Evolutionary conservation across 495 filamentous ascomycete genomes (phyloP).

Genomic region (Neurospora sp.): DNA sequence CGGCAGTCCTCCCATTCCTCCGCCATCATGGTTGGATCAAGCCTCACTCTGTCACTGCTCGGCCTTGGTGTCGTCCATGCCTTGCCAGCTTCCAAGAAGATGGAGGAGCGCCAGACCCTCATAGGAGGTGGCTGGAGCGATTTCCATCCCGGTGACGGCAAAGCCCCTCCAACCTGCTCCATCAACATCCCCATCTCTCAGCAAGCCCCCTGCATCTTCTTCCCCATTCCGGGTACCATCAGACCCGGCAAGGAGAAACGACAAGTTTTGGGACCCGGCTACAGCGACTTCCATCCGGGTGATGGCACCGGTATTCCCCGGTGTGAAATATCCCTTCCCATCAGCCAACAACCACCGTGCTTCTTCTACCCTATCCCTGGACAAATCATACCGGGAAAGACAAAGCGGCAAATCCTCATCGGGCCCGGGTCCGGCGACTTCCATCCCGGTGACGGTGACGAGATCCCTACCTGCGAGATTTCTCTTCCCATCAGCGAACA

Average conservation of each 20-base stretch:
- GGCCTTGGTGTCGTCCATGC: constrained; percentile 22
- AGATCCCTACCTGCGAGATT: constrained; percentile 6
- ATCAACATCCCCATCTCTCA: neutral
- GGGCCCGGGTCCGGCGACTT: constrained; percentile 8
- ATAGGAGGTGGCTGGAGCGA: constrained; percentile 7
- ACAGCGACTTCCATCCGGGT: constrained; percentile 11
- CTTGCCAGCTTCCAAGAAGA: constrained; percentile 11
- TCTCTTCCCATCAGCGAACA: constrained; percentile 8
- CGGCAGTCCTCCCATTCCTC: neutral
- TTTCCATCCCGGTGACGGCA: constrained; percentile 2
- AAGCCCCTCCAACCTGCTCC: neutral
- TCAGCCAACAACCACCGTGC: neutral
- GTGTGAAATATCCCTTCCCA: neutral
- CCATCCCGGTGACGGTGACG: constrained; percentile 6
- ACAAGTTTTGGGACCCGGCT: constrained; percentile 11
- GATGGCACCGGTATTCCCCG: neutral
- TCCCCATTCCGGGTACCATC: constrained; percentile 13
- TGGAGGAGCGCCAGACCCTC: constrained; percentile 11
- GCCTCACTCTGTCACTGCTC: constrained; percentile 20
- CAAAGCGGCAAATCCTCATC: constrained; percentile 13
- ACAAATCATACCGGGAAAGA: constrained; percentile 3
- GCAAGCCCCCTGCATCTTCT: constrained; percentile 10
- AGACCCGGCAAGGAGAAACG: constrained; percentile 11
- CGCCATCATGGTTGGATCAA: constrained; percentile 20
- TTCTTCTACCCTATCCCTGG: neutral